Conservation (phyloP, 2,329 filamentous ascomycete species). For the Ophiostoma ulmi region DNA sequence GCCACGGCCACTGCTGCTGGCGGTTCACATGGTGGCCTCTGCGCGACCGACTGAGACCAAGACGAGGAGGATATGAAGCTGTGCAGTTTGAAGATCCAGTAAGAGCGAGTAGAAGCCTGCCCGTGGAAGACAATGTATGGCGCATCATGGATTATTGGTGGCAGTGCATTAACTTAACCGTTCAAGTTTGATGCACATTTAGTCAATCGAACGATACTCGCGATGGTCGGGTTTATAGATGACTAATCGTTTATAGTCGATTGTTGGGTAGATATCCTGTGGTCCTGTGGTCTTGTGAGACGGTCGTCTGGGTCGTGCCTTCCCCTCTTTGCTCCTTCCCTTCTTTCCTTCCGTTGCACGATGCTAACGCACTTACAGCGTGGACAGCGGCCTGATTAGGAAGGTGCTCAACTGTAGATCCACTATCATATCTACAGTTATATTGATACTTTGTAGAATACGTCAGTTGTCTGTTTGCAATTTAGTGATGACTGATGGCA, state of each 20-base stretch:
- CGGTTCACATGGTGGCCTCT: not conserved
- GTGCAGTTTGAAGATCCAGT: not conserved
- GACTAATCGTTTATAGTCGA: not conserved
- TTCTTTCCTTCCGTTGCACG: not conserved
- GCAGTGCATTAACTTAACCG: not conserved
- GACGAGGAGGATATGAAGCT: not conserved
- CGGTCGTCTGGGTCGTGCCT: not conserved
- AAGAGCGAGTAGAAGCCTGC: not conserved
- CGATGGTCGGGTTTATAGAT: not conserved
- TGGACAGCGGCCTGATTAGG: not conserved
- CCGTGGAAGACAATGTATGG: not conserved
- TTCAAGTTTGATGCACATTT: not conserved
- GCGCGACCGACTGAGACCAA: not conserved
- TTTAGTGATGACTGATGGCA: not conserved
- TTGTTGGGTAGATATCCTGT: not conserved
- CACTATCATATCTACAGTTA: not conserved
- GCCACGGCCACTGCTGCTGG: not conserved
- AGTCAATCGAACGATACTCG: too few relatives aligned
- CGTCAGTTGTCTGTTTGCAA: too few relatives aligned
- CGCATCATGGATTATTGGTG: not conserved
- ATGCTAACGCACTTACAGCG: constrained; percentile 1
- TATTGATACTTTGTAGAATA: too few relatives aligned
- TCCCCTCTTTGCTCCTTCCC: not conserved
- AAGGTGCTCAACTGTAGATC: not conserved
- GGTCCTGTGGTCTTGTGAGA: not conserved